Evolutionary conservation across 2,329 filamentous ascomycete genomes (phyloP).

Genomic region (Colletotrichum tofieldiae): DNA sequence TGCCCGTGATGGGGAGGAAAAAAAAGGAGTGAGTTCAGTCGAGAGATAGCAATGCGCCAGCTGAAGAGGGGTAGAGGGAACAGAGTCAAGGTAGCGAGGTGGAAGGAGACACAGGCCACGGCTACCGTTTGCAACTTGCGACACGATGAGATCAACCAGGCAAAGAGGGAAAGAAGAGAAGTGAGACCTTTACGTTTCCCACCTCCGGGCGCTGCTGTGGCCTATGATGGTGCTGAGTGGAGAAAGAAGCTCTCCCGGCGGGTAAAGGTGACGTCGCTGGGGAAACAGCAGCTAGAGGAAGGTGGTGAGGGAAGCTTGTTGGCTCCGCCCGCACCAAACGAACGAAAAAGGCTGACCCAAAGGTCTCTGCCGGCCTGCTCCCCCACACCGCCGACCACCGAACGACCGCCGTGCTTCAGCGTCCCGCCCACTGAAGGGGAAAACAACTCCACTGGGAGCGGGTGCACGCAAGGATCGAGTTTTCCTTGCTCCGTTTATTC

Average conservation of each 20-base stretch:
- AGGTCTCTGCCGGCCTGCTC: background rate
- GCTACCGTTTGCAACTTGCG: conserved; percentile 38
- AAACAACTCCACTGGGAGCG: conserved; percentile 38
- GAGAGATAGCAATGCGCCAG: conserved; percentile 19
- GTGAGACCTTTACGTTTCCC: conserved; percentile 36
- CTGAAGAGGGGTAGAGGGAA: conserved; percentile 27
- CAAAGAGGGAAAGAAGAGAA: conserved; percentile 26
- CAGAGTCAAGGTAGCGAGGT: conserved; percentile 10
- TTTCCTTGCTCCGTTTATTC: conserved; percentile 39
- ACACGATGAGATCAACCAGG: conserved; percentile 29
- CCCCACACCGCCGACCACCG: conserved; percentile 30
- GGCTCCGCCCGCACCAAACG: background rate
- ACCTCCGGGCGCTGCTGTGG: conserved; percentile 27
- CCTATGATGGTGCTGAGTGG: conserved; percentile 37
- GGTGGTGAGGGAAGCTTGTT: conserved; percentile 29
- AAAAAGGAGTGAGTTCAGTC: background rate
- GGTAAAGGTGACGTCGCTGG: conserved; percentile 44
- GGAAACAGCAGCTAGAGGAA: conserved; percentile 41
- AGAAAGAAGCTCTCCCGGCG: conserved; percentile 33
- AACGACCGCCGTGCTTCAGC: conserved; percentile 26
- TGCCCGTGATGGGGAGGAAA: conserved; percentile 2
- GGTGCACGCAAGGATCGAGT: conserved; percentile 38
- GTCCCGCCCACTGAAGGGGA: conserved; percentile 17
- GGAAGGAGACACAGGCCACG: conserved; percentile 17
- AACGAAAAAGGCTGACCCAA: background rate